Base-by-base conservation (phyloP, 1,284 basidiomycete species). In the Apiotrichum mycotoxinovorans region DNA sequence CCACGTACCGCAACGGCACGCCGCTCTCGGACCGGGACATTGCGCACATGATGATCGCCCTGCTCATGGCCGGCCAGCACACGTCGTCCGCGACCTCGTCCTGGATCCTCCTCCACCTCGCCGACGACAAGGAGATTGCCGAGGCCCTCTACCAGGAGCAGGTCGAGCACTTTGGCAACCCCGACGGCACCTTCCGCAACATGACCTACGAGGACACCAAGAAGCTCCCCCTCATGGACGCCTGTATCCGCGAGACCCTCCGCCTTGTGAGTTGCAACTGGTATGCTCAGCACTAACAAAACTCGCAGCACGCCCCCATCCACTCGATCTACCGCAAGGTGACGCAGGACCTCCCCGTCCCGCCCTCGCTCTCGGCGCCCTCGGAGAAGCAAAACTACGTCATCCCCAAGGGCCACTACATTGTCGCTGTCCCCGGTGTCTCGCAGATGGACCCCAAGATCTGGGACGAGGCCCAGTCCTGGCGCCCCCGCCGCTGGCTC, bases 11-110 rank as follows among this genome's bases (percentile, higher is more conserved):
- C 68, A 83, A 87, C 70, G 96, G 96, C 48, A 81, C 84, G 41
- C 73, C 81, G 1, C 83, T 98, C 34, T 83, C 82, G 50, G 91
- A 98, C 71, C 86, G 89, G 64, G 93, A 98, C 76, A 88, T 98
- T 62, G 92, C 96, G 0, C 62, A 63, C 62, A 63, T 63, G 56
- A 60, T 63, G 58, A 94, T 93, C 66, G 91, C 91, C 22, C 82
- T 94, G 46, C 84, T 95, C 62, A 94, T 95, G 92, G 95, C 95
- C 40, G 96, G 96, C 26, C 96, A 99, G 79, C 96, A 98, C 79
- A 99, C 96, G 0, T 91, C 88, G 66, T 94, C 92, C 20, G 89
- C 95, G 0, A 90, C 91, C 12, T 85, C 86, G 25, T 87, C 91
- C 5, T 99, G 96, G 96, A 78, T 87, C n/a, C 80, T 98, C 40